Evolutionary conservation across 805 yeast genomes (phyloP).

Genomic region (Isabelozyma pseudorhagii): DNA sequence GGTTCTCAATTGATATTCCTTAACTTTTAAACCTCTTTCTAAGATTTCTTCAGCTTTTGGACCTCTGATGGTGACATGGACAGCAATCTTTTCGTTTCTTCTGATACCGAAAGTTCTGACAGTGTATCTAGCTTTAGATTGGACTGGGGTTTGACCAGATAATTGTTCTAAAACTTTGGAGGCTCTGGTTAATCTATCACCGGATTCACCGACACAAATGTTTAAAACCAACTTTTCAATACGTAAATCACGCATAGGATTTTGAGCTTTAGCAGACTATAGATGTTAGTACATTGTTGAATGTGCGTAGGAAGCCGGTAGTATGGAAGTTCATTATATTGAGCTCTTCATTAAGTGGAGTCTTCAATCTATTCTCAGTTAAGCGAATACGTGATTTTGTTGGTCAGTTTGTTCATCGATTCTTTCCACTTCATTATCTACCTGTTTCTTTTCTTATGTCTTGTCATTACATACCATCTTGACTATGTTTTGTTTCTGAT

Average conservation of each 20-base stretch:
- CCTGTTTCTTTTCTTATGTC: not conserved
- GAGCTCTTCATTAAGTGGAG: not conserved
- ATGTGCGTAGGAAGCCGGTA: no score
- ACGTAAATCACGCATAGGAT: slow-evolving; percentile 98
- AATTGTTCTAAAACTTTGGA: slow-evolving; percentile 99
- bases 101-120: slow-evolving; percentile 99
- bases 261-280: slow-evolving; percentile 54
- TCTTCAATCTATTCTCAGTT: no score
- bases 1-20: slow-evolving; percentile 94
- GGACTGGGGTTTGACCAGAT: slow-evolving; percentile 99
- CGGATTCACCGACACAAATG: slow-evolving; percentile 99
- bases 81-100: slow-evolving; percentile 99
- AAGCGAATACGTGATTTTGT: no score
- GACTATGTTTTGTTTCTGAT: slow-evolving; percentile 8
- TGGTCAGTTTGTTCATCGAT: not conserved
- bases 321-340: no score
- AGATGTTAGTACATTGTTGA: slow-evolving; percentile 10
- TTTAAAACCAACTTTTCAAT: slow-evolving; percentile 99
- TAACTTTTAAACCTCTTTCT: slow-evolving; percentile 99
- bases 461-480: slow-evolving; percentile 14
- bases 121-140: slow-evolving; percentile 99
- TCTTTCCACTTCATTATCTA: slow-evolving; percentile 1
- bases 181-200: slow-evolving; percentile 99
- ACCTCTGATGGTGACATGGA: slow-evolving; percentile 99
- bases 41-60: slow-evolving; percentile 95